Percentiles rank a stretch among this genome's conserved stretches.
Conservation (phyloP, 345 rosid genomes). For the Linum lewisii region DNA sequence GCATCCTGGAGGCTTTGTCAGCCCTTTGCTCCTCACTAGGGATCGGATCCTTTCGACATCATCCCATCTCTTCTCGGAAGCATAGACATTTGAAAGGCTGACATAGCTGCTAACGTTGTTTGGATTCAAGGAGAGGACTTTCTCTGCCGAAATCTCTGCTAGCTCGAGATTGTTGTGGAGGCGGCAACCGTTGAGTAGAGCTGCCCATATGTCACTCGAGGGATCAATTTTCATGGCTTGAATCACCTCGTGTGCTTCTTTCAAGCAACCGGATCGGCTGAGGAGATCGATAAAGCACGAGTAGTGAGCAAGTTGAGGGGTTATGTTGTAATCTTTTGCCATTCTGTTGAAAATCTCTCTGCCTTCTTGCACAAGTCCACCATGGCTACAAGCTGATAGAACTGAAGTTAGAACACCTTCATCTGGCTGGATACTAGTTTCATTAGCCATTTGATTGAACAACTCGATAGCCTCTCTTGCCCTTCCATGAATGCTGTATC, state of each 20-base stretch:
- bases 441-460: conserved; percentile 21
- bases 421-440: not conserved
- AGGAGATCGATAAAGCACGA: conserved; percentile 37
- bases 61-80: conserved; percentile 31
- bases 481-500: conserved; percentile 32
- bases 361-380: conserved; percentile 31
- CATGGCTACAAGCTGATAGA: conserved; percentile 33
- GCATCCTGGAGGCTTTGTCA: conserved; percentile 35
- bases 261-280: conserved; percentile 26
- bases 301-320: conserved; percentile 30
- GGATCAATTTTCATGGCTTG: conserved; percentile 25
- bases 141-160: conserved; percentile 28
- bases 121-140: conserved; percentile 29
- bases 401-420: conserved; percentile 28
- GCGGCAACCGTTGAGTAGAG: conserved; percentile 29
- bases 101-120: conserved; percentile 27
- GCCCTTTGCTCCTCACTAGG: conserved; percentile 26
- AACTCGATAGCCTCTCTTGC: conserved; percentile 20
- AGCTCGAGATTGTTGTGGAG: conserved; percentile 25
- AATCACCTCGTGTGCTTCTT: conserved; percentile 29
- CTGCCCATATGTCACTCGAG: conserved; percentile 34
- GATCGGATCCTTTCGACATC: conserved; percentile 27
- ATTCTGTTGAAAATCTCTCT: conserved; percentile 22
- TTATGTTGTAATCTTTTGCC: conserved; percentile 15
- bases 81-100: conserved; percentile 28